Conservation (phyloP, 2,329 filamentous ascomycete genomes). For the Talaromyces funiculosus region DNA sequence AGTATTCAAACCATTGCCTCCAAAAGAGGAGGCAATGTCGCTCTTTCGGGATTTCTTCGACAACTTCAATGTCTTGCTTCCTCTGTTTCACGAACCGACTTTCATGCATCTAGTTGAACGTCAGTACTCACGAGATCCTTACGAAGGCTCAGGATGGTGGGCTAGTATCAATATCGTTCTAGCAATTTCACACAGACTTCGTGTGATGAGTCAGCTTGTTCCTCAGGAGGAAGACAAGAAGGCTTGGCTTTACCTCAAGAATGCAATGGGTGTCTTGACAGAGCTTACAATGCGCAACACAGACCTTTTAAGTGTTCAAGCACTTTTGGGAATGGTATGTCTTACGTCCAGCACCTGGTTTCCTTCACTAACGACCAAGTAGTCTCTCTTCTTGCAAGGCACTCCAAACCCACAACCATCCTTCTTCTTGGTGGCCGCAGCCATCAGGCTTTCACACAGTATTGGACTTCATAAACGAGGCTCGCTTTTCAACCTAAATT, state of each 20-base stretch:
- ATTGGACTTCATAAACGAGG: constrained; percentile 94
- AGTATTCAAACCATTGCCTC: constrained; percentile 75
- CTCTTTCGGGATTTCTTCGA: constrained; percentile 92
- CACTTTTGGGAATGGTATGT: constrained; percentile 77
- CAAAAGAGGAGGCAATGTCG: constrained; percentile 80
- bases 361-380: constrained; percentile 14
- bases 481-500: constrained; percentile 86
- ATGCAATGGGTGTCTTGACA: constrained; percentile 86
- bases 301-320: constrained; percentile 90
- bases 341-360: neutral
- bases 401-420: constrained; percentile 94
- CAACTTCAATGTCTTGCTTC: constrained; percentile 99
- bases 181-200: constrained; percentile 85
- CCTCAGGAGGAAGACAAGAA: constrained; percentile 88
- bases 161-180: constrained; percentile 89
- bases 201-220: constrained; percentile 92
- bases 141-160: constrained; percentile 97
- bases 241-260: constrained; percentile 94
- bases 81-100: constrained; percentile 92
- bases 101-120: constrained; percentile 97
- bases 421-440: constrained; percentile 84
- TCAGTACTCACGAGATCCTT: constrained; percentile 88
- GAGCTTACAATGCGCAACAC: constrained; percentile 95
- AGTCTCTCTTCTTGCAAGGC: constrained; percentile 85
- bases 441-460: constrained; percentile 83